Percentiles rank a stretch among this genome's conserved stretches.
Conservation (phyloP, 768 basidiomycete genomes). For the Lentinus brumalis region DNA sequence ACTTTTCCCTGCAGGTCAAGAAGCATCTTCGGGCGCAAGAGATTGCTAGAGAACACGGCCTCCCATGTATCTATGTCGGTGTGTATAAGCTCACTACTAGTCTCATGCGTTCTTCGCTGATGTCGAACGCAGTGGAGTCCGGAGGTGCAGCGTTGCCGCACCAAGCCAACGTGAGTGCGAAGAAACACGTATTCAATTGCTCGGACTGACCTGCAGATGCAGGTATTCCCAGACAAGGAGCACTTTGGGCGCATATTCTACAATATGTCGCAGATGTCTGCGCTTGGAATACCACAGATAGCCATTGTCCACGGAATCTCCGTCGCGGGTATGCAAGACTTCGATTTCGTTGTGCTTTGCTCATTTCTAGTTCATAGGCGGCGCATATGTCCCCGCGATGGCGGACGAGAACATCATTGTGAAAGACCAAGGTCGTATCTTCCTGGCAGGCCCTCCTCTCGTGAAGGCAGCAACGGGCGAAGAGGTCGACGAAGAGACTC, state of each 20-base stretch:
- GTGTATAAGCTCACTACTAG: conserved; percentile 26
- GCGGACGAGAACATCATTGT: conserved; percentile 93
- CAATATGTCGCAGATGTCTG: conserved; percentile 97
- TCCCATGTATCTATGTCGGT: conserved; percentile 95
- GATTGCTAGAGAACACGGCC: conserved; percentile 85
- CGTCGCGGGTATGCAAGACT: conserved; percentile 64
- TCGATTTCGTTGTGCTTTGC: neutral
- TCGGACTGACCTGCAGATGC: neutral
- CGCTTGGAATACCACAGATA: conserved; percentile 87
- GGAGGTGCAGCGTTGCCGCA: conserved; percentile 92
- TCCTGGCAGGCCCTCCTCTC: conserved; percentile 91
- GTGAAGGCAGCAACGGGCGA: conserved; percentile 96
- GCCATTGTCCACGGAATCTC: conserved; percentile 93
- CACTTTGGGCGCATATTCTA: conserved; percentile 98
- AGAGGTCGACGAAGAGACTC: conserved; percentile 87
- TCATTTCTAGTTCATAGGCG: conserved; percentile 45
- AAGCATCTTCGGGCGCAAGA: conserved; percentile 95
- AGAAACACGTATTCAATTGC: neutral
- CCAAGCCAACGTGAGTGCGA: conserved; percentile 72
- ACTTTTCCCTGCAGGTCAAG: conserved; percentile 61
- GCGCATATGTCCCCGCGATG: conserved; percentile 96
- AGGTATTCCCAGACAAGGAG: conserved; percentile 92
- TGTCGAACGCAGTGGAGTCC: conserved; percentile 69
- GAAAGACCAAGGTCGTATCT: conserved; percentile 89
- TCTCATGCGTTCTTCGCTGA: neutral